Conservation (phyloP, 306 rosid genomes). For the Cercis canadensis region DNA sequence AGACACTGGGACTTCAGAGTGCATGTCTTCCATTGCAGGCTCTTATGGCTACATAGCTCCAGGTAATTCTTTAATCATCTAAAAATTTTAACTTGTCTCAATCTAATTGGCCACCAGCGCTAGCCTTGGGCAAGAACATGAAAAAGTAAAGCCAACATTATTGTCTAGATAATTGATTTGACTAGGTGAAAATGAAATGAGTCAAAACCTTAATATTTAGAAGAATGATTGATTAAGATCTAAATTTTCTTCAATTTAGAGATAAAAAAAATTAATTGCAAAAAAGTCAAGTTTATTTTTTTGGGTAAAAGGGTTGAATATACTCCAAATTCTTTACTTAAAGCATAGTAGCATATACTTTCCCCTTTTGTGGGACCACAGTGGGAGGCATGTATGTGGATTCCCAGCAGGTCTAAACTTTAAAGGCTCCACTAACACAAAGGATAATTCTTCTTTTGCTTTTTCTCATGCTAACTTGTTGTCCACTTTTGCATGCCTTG, state of each 20-base stretch:
- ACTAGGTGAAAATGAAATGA: conserved; percentile 8
- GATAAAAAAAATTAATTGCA: too few species aligned
- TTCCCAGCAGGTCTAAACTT: conserved; percentile 54
- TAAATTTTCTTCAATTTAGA: too few species aligned
- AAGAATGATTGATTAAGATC: conserved; percentile 34
- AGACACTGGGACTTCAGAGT: conserved; percentile 81
- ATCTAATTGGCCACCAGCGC: conserved; percentile 10
- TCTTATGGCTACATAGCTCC: conserved; percentile 98
- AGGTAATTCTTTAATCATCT: conserved; percentile 52
- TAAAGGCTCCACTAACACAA: conserved; percentile 69
- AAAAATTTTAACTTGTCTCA: background rate
- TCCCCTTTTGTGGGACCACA: conserved; percentile 43
- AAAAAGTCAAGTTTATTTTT: too few species aligned
- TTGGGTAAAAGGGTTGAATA: conserved; percentile 15
- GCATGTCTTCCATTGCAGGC: conserved; percentile 97
- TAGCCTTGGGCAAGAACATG: background rate
- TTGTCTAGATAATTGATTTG: conserved; percentile 5
- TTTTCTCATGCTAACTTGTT: conserved; percentile 35
- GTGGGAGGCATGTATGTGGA: conserved; percentile 43
- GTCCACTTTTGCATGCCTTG: conserved; percentile 72
- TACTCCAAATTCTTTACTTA: background rate
- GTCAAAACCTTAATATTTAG: conserved; percentile 8
- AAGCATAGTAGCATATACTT: conserved; percentile 36
- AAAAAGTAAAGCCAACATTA: background rate
- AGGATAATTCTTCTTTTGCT: conserved; percentile 64